These are phyloP conservation scores for Apiospora sp. DNA, from an alignment of 2,329 filamentous ascomycete species.

Conservation along the genomic window DNA sequence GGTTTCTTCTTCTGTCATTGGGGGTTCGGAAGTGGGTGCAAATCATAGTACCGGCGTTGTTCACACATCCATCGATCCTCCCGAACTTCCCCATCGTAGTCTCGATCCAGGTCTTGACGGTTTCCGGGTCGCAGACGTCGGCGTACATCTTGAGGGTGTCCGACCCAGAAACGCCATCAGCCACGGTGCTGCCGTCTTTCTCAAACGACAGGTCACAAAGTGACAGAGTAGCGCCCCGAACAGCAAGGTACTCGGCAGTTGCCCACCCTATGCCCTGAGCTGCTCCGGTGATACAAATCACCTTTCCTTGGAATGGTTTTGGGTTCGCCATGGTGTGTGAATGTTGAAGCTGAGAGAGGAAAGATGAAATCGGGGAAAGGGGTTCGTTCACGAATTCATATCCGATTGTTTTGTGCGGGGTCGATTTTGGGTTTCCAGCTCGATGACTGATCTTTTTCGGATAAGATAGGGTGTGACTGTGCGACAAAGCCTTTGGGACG, in stretches of 20 bases:
- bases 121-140: slow-evolving; percentile 42
- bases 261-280: neutral
- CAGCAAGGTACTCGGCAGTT: neutral
- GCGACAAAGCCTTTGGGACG: neutral
- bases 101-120: slow-evolving; percentile 46
- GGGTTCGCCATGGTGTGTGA: neutral
- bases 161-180: neutral
- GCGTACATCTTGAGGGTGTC: slow-evolving; percentile 29
- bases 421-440: neutral
- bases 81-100: slow-evolving; percentile 44
- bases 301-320: slow-evolving; percentile 8
- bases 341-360: neutral
- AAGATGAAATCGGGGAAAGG: neutral
- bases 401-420: neutral
- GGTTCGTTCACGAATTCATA: neutral
- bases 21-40: neutral
- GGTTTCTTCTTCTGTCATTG: neutral
- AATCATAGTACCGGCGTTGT: slow-evolving; percentile 43
- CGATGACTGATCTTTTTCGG: slow-evolving; percentile 7
- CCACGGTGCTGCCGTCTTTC: neutral
- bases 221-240: neutral
- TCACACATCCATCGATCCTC: slow-evolving; percentile 45
- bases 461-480: neutral
- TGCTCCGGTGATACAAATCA: slow-evolving; percentile 8
- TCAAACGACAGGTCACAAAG: neutral